Conservation (phyloP, 2,329 filamentous ascomycete genomes). For the Ophiostoma triangulosporum region DNA sequence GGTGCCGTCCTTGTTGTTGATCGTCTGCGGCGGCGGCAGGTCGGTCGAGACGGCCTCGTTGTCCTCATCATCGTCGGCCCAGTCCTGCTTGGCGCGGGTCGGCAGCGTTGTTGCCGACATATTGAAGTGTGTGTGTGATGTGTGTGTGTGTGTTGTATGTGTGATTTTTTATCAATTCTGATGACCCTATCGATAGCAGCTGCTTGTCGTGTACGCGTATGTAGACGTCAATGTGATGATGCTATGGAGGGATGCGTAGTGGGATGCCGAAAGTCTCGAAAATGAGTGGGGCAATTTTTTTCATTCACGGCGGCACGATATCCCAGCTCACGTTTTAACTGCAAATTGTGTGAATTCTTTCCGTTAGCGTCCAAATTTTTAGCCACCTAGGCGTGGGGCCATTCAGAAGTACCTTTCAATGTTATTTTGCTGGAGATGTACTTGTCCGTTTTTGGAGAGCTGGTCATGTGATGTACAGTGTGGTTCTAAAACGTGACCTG, state of each 20-base stretch:
- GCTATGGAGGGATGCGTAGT: not conserved
- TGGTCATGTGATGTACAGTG: not conserved
- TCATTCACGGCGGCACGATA: not conserved
- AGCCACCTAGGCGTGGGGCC: conserved; percentile 11
- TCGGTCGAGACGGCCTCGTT: conserved; percentile 51
- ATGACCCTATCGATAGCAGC: not conserved
- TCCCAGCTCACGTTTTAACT: not conserved
- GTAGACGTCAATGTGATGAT: not conserved
- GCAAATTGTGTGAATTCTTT: conserved; percentile 6
- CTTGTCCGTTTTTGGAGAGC: not conserved
- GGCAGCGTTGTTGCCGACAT: conserved; percentile 13
- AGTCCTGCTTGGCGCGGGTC: conserved; percentile 46
- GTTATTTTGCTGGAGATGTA: not conserved
- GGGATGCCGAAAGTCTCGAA: not conserved
- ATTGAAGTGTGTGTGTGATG: not conserved
- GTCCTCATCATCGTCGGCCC: conserved; percentile 92
- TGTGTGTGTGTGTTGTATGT: not conserved
- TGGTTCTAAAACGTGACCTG: not conserved
- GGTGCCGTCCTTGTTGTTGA: conserved; percentile 95
- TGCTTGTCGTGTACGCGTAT: not conserved
- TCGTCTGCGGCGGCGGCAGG: conserved; percentile 76
- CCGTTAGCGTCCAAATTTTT: conserved; percentile 11
- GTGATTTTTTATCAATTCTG: not conserved
- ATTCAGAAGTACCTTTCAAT: not conserved
- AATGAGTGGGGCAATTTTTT: not conserved